Evolutionary conservation across 2,329 filamentous ascomycete species (phyloP), one percentile per base, ranked within the genome.

Genomic region (Aspergillus thermomutatus): DNA sequence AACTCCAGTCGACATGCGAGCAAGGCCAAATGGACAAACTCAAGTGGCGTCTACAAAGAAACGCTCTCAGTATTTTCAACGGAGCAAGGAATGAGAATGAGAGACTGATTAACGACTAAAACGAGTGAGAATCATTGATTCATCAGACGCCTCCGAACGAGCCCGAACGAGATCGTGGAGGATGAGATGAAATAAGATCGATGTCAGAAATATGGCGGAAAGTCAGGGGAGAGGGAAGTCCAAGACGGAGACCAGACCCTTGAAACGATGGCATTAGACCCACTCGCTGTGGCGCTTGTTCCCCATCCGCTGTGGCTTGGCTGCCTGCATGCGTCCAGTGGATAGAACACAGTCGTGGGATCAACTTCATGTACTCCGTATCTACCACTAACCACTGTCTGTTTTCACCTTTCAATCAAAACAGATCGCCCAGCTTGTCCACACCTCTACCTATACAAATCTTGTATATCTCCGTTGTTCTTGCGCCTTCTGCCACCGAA

Each of bases 1-100:
- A 65, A 80, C 72, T 63, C 78, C 77, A 75, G 80, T 81, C 75
- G 82, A 84, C 82, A 84, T 84, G 70, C 75, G 77, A 75, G 68
- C 70, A 70, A 65, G 64, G 62, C 53, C 43, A 62, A 56, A 57
- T 53, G 53, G 53, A 50, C 34, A 59, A 57, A 50, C 14, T 37
- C 31, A 50, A 60, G 57, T 61, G 62, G 58, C 62, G 63, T 61
- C 59, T 59, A 57, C 56, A 57, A 59, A 54, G 57, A 55, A 55
- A 61, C 48, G 52, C 52, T 53, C 45, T 54, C 46, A 28, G 37
- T 31, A 8, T 37, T 51, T 56, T 55, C 31, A 48, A 57, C 52
- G 56, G 55, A 56, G 54, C 52, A 57, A 53, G 50, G 23, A 45
- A 27, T 51, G 52, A 52, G 46, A 56, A 58, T 57, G 56, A 57